Conservation (phyloP, 345 rosid genomes). For the Acer yangbiense region DNA sequence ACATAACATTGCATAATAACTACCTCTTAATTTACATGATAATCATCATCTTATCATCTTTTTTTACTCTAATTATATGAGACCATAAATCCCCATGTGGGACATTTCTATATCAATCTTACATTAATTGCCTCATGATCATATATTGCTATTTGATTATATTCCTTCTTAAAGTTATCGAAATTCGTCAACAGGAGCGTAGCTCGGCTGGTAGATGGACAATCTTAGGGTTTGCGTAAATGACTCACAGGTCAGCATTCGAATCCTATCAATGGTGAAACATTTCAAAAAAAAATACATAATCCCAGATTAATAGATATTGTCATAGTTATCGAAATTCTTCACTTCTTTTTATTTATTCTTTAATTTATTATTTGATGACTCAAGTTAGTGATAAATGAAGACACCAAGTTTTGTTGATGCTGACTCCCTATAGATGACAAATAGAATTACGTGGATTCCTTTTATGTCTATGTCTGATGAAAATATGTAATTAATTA, state of each 20-base stretch:
- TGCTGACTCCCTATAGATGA: not conserved
- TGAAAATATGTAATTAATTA: slow-evolving; percentile 11
- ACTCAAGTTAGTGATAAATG: not conserved
- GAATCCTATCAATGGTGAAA: no score
- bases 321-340: slow-evolving; percentile 6
- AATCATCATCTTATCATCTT: slow-evolving; percentile 1
- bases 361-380: slow-evolving; percentile 5
- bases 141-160: not conserved
- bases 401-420: slow-evolving; percentile 1
- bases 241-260: no score
- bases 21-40: not conserved
- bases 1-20: slow-evolving; percentile 27
- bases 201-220: no score
- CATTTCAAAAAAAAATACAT: no score
- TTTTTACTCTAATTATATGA: slow-evolving; percentile 3
- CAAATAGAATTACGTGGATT: slow-evolving; percentile 13
- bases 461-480: slow-evolving; percentile 9
- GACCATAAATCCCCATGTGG: slow-evolving; percentile 7
- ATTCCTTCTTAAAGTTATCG: not conserved
- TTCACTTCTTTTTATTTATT: slow-evolving; percentile 10
- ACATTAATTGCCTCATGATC: not conserved
- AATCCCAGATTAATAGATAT: no score
- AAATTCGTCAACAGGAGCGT: not conserved
- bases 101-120: not conserved
- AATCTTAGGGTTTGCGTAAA: no score